A percentile compares a stretch with the other conserved stretches of the same genome.
Conservation (phyloP, 306 rosid genomes). For the Acacia acuminata region DNA sequence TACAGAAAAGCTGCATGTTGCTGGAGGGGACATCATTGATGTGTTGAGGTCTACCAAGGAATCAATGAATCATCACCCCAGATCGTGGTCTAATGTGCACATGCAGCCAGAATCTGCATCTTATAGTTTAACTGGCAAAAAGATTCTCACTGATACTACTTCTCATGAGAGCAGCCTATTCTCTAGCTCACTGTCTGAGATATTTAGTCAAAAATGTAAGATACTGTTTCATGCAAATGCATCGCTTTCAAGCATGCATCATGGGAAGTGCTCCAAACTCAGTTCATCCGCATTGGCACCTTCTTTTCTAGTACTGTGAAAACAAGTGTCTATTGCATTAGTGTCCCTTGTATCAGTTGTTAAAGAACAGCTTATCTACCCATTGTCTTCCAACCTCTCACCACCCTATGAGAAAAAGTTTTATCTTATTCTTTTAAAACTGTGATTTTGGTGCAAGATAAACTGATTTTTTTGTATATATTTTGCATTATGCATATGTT, state of each 20-base stretch:
- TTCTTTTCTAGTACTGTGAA: not conserved
- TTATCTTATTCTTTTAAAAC: conserved; percentile 2
- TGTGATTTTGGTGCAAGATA: conserved; percentile 15
- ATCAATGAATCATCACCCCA: conserved; percentile 41
- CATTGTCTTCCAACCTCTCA: not conserved
- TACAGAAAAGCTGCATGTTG: conserved; percentile 33
- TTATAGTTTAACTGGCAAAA: conserved; percentile 44
- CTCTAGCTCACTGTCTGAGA: conserved; percentile 70
- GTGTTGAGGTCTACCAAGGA: conserved; percentile 43
- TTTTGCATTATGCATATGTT: conserved; percentile 19
- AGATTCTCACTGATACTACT: conserved; percentile 36
- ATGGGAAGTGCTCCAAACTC: conserved; percentile 14
- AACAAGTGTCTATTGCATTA: conserved; percentile 17
- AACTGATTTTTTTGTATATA: conserved; percentile 15
- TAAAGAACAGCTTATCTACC: conserved; percentile 8
- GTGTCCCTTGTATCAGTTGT: conserved; percentile 3
- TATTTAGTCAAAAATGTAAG: conserved; percentile 67
- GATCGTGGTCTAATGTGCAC: conserved; percentile 46
- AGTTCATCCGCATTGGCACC: conserved; percentile 9
- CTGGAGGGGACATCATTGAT: conserved; percentile 35
- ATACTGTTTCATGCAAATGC: conserved; percentile 17
- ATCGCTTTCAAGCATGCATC: not conserved
- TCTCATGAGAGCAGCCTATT: conserved; percentile 65
- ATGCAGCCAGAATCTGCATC: conserved; percentile 46
- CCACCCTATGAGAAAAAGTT: not conserved